phyloP scores from a whole-genome alignment of 495 filamentous ascomycete species.

The Lasiosphaeria miniovina region DNA sequence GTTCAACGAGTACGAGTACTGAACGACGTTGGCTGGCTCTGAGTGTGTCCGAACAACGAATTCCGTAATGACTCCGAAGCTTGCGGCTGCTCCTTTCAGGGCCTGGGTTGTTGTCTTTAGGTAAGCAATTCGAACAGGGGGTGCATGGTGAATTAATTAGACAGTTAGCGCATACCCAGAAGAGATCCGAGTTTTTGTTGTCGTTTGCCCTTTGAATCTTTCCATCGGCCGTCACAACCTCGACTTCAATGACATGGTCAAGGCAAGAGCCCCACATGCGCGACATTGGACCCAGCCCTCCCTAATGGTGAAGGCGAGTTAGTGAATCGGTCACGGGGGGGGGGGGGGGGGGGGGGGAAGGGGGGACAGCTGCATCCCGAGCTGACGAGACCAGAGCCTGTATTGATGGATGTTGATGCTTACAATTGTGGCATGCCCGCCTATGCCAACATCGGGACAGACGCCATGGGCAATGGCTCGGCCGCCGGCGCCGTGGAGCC shows the following conservation, averaged over 20 bases:
- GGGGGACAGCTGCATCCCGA: not conserved
- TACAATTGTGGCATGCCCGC: constrained; percentile 66
- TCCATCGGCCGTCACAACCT: constrained; percentile 61
- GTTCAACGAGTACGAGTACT: constrained; percentile 48
- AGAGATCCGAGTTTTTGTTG: constrained; percentile 54
- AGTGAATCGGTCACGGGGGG: not conserved
- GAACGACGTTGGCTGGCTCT: constrained; percentile 52
- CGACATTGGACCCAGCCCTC: constrained; percentile 52
- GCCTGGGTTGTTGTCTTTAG: constrained; percentile 31
- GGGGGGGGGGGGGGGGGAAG: not conserved
- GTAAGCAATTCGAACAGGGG: too few relatives aligned
- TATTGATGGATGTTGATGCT: constrained; percentile 8
- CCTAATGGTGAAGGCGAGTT: constrained; percentile 23
- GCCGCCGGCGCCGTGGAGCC: constrained; percentile 57
- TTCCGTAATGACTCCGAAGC: constrained; percentile 62
- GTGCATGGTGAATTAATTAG: constrained; percentile 18
- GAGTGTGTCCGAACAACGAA: constrained; percentile 60
- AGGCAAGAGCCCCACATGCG: constrained; percentile 55
- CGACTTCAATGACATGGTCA: constrained; percentile 52
- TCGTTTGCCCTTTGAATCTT: constrained; percentile 52
- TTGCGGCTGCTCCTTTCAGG: constrained; percentile 57
- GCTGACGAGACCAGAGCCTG: not conserved
- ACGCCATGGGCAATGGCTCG: constrained; percentile 67
- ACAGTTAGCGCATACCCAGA: constrained; percentile 40
- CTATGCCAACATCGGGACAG: constrained; percentile 62